Conservation (phyloP, 1,284 basidiomycete species). For the Golubevia sp. region DNA sequence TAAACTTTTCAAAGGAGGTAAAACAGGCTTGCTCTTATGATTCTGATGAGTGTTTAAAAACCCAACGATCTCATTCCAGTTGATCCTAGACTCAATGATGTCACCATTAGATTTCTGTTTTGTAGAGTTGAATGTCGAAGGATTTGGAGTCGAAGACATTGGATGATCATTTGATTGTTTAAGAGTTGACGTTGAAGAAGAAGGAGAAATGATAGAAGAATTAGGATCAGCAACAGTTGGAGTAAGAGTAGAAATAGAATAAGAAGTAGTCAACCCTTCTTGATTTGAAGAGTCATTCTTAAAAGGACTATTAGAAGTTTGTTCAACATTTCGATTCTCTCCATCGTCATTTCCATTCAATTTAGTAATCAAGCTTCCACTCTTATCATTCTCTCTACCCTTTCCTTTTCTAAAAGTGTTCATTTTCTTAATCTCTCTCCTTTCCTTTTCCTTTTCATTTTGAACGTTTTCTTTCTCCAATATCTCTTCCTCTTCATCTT, state of each 20-base stretch:
- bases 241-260: no score
- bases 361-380: background rate
- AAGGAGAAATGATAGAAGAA: background rate
- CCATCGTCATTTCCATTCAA: background rate
- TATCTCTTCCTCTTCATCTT: slow-evolving; percentile 16
- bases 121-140: background rate
- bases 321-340: no score
- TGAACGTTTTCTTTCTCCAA: slow-evolving; percentile 17
- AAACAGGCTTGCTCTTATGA: background rate
- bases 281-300: no score
- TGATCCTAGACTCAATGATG: background rate
- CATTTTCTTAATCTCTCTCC: background rate
- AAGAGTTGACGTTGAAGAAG: background rate
- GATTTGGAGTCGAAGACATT: no score
- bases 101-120: background rate
- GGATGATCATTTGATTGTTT: no score
- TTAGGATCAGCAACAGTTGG: no score
- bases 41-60: background rate
- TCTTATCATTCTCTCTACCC: background rate
- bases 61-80: background rate
- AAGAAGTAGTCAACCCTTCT: no score
- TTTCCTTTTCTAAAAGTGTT: slow-evolving; percentile 1
- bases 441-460: slow-evolving; percentile 1
- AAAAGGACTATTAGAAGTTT: no score
- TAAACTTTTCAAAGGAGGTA: background rate